Evolutionary conservation across 1,284 basidiomycete genomes (phyloP).

Genomic region (Fistulina hepatica): DNA sequence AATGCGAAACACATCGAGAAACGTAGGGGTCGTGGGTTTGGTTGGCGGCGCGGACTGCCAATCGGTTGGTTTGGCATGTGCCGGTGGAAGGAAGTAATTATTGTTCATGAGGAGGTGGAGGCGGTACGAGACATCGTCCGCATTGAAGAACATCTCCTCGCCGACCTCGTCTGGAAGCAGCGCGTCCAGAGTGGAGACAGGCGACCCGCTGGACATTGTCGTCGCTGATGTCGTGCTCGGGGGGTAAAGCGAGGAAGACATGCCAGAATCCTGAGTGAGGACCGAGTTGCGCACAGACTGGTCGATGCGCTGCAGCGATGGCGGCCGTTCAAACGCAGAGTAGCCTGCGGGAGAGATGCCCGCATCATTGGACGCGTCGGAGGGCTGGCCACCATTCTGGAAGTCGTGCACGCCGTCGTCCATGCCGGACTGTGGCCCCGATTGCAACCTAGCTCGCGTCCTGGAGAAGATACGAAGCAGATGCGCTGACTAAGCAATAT

Average conservation of each 20-base stretch:
- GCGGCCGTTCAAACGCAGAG: constrained; percentile 36
- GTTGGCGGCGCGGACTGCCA: constrained; percentile 44
- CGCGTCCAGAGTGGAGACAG: constrained; percentile 49
- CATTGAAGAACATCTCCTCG: constrained; percentile 46
- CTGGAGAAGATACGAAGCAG: too few species aligned
- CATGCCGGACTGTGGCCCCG: too few species aligned
- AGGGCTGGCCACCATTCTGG: too few species aligned
- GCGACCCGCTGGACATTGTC: constrained; percentile 64
- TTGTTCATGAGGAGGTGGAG: constrained; percentile 71
- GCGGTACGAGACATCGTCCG: constrained; percentile 73
- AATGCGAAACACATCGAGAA: constrained; percentile 58
- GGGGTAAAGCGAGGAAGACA: constrained; percentile 14
- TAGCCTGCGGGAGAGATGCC: too few species aligned
- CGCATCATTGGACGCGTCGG: too few species aligned
- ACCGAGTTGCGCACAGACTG: constrained; percentile 31
- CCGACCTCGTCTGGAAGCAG: constrained; percentile 37
- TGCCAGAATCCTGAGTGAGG: constrained; percentile 27
- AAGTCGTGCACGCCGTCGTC: too few species aligned
- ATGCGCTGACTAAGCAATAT: too few species aligned
- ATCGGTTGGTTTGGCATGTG: constrained; percentile 65
- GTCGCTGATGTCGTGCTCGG: constrained; percentile 27
- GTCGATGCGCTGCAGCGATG: constrained; percentile 22
- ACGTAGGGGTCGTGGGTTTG: constrained; percentile 39
- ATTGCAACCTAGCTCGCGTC: too few species aligned
- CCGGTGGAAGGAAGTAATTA: constrained; percentile 75